These are phyloP conservation scores for Lentinula boryana DNA, from an alignment of 768 basidiomycete species.

Conservation along the genomic window DNA sequence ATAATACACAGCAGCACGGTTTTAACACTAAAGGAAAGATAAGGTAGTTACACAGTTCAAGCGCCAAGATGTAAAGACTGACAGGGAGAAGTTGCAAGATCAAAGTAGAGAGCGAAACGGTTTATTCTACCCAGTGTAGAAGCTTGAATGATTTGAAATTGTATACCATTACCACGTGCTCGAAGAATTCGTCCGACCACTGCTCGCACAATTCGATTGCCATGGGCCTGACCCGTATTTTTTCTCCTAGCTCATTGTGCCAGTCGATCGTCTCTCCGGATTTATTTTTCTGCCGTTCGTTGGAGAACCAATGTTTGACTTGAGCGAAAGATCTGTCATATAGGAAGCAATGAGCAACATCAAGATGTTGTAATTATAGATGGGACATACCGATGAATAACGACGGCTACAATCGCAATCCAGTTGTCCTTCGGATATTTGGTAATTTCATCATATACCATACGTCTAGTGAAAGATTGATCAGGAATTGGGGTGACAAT, in stretches of 20 bases:
- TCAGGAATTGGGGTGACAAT: not conserved
- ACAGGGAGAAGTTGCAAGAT: not conserved
- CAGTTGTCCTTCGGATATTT: slow-evolving; percentile 60
- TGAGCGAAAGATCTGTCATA: slow-evolving; percentile 46
- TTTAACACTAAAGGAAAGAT: not conserved
- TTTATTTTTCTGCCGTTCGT: slow-evolving; percentile 47
- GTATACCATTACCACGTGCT: slow-evolving; percentile 40
- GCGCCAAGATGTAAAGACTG: slow-evolving; percentile 2
- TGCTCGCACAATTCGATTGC: slow-evolving; percentile 44
- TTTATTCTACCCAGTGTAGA: slow-evolving; percentile 5
- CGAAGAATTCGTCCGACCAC: slow-evolving; percentile 60
- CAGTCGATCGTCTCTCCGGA: slow-evolving; percentile 27
- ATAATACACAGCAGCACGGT: not conserved
- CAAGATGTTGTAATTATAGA: not conserved
- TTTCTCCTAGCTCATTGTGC: slow-evolving; percentile 28
- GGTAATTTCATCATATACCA: slow-evolving; percentile 62
- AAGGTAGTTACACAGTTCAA: not conserved
- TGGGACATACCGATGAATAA: slow-evolving; percentile 43
- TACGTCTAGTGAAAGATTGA: slow-evolving; percentile 21
- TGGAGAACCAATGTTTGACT: slow-evolving; percentile 66
- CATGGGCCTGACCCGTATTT: slow-evolving; percentile 41
- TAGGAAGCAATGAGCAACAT: not conserved
- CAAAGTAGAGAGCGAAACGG: not conserved
- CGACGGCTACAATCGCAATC: slow-evolving; percentile 52
- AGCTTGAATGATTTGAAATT: slow-evolving; percentile 4